Conservation (phyloP, 371 early-diverging fungal genomes). For the Massospora cicadina region DNA sequence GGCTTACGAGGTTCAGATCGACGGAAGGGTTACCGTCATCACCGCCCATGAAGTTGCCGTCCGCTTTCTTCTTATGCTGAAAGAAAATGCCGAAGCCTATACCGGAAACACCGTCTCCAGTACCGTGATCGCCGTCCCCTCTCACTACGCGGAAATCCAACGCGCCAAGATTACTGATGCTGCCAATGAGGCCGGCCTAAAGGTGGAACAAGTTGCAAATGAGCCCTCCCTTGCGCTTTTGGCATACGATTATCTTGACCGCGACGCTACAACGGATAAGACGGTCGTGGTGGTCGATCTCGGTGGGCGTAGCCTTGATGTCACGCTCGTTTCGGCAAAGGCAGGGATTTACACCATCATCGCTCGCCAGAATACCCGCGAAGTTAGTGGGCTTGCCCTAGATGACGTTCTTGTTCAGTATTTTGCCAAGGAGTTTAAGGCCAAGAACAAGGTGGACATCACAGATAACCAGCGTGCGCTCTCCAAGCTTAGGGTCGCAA, state of each 20-base stretch:
- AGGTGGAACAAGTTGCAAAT: conserved; percentile 68
- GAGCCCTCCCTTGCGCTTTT: conserved; percentile 96
- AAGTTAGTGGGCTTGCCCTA: conserved; percentile 81
- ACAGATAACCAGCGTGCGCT: conserved; percentile 48
- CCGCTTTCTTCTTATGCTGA: conserved; percentile 58
- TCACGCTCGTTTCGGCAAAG: conserved; percentile 70
- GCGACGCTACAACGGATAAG: conserved; percentile 30
- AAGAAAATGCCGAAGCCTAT: conserved; percentile 65
- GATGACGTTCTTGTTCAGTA: conserved; percentile 75
- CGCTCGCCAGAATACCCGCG: conserved; percentile 62
- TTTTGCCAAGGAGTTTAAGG: conserved; percentile 74
- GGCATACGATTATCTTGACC: conserved; percentile 65
- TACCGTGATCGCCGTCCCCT: conserved; percentile 87
- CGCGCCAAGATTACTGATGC: conserved; percentile 62
- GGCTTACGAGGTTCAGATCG: conserved; percentile 57
- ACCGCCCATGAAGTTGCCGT: conserved; percentile 52
- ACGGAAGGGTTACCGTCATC: conserved; percentile 36
- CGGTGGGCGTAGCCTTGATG: conserved; percentile 90
- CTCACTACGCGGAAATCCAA: conserved; percentile 78
- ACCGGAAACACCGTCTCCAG: conserved; percentile 62
- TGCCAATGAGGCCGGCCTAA: conserved; percentile 77
- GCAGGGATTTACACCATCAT: conserved; percentile 83
- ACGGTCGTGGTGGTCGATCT: conserved; percentile 88
- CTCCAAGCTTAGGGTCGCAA: conserved; percentile 63
- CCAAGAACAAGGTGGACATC: conserved; percentile 67